Base-by-base conservation (phyloP, 1,284 basidiomycete genomes). In the Ceratorhiza oryzae-sativae region DNA sequence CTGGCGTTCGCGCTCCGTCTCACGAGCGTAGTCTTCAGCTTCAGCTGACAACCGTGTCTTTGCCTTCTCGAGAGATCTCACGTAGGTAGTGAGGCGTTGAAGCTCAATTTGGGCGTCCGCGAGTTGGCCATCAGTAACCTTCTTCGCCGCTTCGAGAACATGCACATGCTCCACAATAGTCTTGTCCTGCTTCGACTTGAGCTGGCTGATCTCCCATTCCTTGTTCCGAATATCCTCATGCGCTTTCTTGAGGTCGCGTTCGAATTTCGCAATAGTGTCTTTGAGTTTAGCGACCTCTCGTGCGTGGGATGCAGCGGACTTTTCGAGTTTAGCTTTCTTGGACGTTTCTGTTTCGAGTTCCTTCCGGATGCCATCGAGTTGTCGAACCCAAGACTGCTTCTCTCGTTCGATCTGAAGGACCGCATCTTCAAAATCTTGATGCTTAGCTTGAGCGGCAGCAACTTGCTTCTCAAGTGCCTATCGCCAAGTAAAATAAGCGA, bases 81-180 rank as follows among this genome's bases (percentile, higher is more conserved):
- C 93, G 76, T 94, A 93, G 1, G 86, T 84, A 0, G 83, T 84
- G 55, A 92, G 89, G 77, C 89, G 88, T 79, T 90, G 86, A 32
- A 96, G 79, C 79, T 95, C 92, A 27, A 85, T 80, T 75, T 92
- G 90, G 0, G 93, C 90, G 23, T 95, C 93, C 30, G 85, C 87
- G 6, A 98, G 87, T 79, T 98, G 94, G 30, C 92, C 88, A 79
- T 99, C 97, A 0, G 97, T 97, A 74, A 97, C 90, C 72, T 92
- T 92, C 81, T 98, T 98, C 10, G 97, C 97, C 78, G 97, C 94
- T 79, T 99, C 96, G 5, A 98, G 86, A 18, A 99, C 97, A 77
- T 99, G 93, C 23, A 99, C 95, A 78, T 99, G 97, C 81, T 99
- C 97, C 59, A 99, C 95, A 72, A 98, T 97, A 13, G 95, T 98